phyloP scores from a whole-genome alignment of 1,139 yeast genomes.

The Maudiozyma humilis region DNA sequence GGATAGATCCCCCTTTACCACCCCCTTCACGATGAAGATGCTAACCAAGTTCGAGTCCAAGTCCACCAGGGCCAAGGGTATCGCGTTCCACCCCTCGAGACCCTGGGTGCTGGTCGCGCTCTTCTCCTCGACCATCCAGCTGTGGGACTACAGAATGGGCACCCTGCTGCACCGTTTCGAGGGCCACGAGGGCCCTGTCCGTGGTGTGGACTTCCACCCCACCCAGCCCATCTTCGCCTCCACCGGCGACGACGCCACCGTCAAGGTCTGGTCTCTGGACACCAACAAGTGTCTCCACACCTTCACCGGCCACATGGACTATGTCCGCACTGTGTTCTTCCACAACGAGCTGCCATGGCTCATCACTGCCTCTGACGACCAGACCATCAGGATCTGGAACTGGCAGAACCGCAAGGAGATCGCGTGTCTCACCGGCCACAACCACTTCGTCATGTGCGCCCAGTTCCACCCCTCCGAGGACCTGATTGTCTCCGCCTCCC shows the following conservation, averaged over 20 bases:
- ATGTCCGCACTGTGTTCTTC: constrained; percentile 88
- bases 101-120: constrained; percentile 96
- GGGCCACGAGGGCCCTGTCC: constrained; percentile 97
- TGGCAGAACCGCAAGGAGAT: constrained; percentile 98
- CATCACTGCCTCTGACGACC: constrained; percentile 93
- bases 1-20: too few relatives aligned
- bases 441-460: constrained; percentile 97
- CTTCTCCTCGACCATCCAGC: constrained; percentile 89
- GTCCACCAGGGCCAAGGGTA: constrained; percentile 96
- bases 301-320: constrained; percentile 87
- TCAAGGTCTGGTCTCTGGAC: constrained; percentile 93
- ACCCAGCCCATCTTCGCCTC: constrained; percentile 95
- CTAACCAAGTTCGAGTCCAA: constrained; percentile 95
- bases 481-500: constrained; percentile 85
- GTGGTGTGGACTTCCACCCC: constrained; percentile 93
- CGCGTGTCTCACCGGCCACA: constrained; percentile 95
- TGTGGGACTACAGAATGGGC: constrained; percentile 99
- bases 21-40: constrained; percentile 94
- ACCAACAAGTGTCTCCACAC: constrained; percentile 89
- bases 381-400: constrained; percentile 97
- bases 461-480: constrained; percentile 96
- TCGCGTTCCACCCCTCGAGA: constrained; percentile 88
- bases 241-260: constrained; percentile 93
- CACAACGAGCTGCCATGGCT: constrained; percentile 98
- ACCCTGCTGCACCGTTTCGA: constrained; percentile 92